A percentile compares a stretch with the other conserved stretches of the same genome.
phyloP scores from a whole-genome alignment of 2,329 filamentous ascomycete genomes.

The Fusarium solani-melongenae region DNA sequence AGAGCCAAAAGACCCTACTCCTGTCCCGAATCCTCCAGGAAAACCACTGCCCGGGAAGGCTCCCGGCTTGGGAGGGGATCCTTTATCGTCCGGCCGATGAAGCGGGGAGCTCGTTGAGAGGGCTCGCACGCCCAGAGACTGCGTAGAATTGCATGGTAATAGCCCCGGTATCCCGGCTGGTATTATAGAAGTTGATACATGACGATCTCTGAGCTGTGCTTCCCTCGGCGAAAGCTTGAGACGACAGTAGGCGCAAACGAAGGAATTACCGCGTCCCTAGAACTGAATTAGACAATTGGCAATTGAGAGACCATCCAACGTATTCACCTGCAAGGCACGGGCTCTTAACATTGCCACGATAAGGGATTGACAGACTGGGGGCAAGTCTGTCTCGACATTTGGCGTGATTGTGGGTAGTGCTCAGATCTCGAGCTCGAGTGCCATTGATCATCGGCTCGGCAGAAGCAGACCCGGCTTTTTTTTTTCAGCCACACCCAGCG shows the following conservation, averaged over 20 bases:
- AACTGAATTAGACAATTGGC: constrained; percentile 16
- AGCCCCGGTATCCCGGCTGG: constrained; percentile 1
- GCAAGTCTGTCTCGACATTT: constrained; percentile 36
- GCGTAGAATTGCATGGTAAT: not conserved
- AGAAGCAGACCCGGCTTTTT: constrained; percentile 26
- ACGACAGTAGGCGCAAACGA: constrained; percentile 56
- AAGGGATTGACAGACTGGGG: constrained; percentile 32
- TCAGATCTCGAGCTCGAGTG: constrained; percentile 7
- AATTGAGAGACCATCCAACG: constrained; percentile 10
- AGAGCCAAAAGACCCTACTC: constrained; percentile 37
- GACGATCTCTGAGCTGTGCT: constrained; percentile 26
- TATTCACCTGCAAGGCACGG: constrained; percentile 53
- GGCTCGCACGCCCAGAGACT: constrained; percentile 29
- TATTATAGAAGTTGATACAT: constrained; percentile 22
- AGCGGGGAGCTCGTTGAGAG: constrained; percentile 44
- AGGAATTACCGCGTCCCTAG: constrained; percentile 52
- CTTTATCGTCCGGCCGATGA: constrained; percentile 31
- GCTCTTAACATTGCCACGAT: constrained; percentile 56
- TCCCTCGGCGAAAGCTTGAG: constrained; percentile 42
- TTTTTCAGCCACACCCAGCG: constrained; percentile 32
- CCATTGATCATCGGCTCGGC: constrained; percentile 20
- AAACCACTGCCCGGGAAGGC: constrained; percentile 41
- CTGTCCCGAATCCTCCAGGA: constrained; percentile 31
- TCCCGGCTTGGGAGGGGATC: constrained; percentile 27
- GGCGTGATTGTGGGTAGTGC: constrained; percentile 11